phyloP scores from a whole-genome alignment of 169 alveolate species.

The Plasmodium relictum region DNA sequence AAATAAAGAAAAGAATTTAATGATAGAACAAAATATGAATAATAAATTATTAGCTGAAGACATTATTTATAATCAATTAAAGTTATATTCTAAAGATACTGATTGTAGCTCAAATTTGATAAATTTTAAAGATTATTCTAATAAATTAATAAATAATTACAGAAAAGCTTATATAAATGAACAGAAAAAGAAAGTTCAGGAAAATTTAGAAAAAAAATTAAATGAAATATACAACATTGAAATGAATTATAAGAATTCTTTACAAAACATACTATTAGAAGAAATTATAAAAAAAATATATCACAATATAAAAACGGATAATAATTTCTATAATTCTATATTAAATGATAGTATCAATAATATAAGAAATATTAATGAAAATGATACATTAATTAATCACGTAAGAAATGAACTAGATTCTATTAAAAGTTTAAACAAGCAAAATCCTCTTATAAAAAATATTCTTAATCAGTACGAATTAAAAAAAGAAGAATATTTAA shows the following conservation, averaged over 20 bases:
- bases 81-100: conserved; percentile 78
- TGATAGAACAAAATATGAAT: conserved; percentile 84
- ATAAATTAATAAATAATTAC: conserved; percentile 8
- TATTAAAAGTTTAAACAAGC: conserved; percentile 7
- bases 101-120: conserved; percentile 78
- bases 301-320: conserved; percentile 20
- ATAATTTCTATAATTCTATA: conserved; percentile 14
- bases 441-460: conserved; percentile 38
- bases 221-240: conserved; percentile 66
- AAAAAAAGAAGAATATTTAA: conserved; percentile 36
- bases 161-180: conserved; percentile 36
- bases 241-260: conserved; percentile 35
- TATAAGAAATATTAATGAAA: conserved; percentile 12
- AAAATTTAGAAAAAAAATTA: conserved; percentile 50
- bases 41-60: conserved; percentile 88
- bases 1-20: conserved; percentile 87
- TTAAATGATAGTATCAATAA: conserved; percentile 47
- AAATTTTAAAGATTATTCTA: conserved; percentile 63
- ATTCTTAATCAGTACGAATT: conserved; percentile 45
- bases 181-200: conserved; percentile 21
- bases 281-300: conserved; percentile 45
- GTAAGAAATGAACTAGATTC: conserved; percentile 2
- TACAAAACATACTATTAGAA: conserved; percentile 27
- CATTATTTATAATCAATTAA: conserved; percentile 86
- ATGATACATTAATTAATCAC: conserved; percentile 47